phyloP scores from a whole-genome alignment of 208 protist genomes.

The Herpetomonas muscarum region DNA sequence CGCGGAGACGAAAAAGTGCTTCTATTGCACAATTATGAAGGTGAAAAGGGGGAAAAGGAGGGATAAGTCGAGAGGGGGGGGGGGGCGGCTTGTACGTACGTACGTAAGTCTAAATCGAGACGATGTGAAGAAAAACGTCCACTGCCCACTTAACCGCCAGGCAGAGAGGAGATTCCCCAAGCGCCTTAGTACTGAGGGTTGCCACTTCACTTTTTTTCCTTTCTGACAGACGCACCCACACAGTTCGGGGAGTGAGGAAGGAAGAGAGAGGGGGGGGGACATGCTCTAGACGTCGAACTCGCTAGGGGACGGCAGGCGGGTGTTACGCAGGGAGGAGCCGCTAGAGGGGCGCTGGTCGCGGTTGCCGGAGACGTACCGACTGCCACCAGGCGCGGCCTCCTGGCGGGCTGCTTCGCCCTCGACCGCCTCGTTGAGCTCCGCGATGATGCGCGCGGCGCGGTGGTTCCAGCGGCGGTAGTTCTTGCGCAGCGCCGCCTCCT shows the following conservation, averaged over 20 bases:
- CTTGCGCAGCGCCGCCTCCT: constrained; percentile 38
- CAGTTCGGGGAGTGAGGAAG: neutral
- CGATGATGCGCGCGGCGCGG: constrained; percentile 65
- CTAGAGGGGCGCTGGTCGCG: too few species aligned
- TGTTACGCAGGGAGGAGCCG: neutral
- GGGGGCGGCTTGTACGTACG: neutral
- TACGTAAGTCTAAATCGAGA: neutral
- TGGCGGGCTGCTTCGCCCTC: constrained; percentile 17
- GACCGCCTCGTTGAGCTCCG: constrained; percentile 41
- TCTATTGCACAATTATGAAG: neutral
- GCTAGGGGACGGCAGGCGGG: constrained; percentile 13
- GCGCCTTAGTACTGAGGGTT: too few species aligned
- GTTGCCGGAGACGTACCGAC: neutral
- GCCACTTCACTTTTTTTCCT: neutral
- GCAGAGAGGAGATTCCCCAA: too few species aligned
- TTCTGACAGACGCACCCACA: neutral
- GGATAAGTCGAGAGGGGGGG: neutral
- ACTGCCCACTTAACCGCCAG: too few species aligned
- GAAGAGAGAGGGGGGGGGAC: neutral
- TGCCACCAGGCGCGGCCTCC: neutral
- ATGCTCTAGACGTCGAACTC: constrained; percentile 19
- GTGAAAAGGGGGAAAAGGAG: neutral
- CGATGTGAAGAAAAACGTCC: too few species aligned
- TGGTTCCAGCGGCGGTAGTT: constrained; percentile 80
- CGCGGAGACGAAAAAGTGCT: neutral